A percentile compares a stretch with the other conserved stretches of the same genome.
These are phyloP conservation scores for sweet orange (Citrus sinensis) DNA, from an alignment of 345 rosid genomes.

Conservation along the genomic window DVS_A1.0 CM039163.1:34497001-34497500, in stretches of 20 bases:
- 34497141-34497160: not conserved
- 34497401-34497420: not conserved
- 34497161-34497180: not conserved
- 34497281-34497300: not conserved
- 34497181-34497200: not conserved
- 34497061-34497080: not conserved
- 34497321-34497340: not conserved
- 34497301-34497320: not conserved
- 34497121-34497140: not conserved
- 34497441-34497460: constrained; percentile 30
- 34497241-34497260: not conserved
- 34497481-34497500: constrained; percentile 21
- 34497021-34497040: not conserved
- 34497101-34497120: not conserved
- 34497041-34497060: not conserved
- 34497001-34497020: too few relatives aligned
- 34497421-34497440: not conserved
- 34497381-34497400: constrained; percentile 9
- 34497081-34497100: not conserved
- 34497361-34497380: not conserved
- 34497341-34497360: constrained; percentile 1
- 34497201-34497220: not conserved
- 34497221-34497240: not conserved
- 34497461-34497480: constrained; percentile 53
- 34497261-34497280: not conserved